Conservation (phyloP, 2,329 filamentous ascomycete genomes). For the Fusarium begoniae region DNA sequence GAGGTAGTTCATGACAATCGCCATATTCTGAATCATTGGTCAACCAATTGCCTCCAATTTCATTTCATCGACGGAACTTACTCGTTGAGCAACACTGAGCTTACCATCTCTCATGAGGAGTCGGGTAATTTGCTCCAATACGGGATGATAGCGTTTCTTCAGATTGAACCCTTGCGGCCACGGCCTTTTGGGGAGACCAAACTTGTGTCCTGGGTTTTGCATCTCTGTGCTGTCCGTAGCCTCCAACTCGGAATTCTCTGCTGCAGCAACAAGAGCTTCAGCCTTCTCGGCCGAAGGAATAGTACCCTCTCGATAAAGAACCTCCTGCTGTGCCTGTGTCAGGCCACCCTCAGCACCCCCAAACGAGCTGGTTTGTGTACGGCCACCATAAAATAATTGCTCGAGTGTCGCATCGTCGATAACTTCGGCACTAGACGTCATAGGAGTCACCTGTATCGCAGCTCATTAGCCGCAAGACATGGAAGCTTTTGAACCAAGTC, state of each 20-base stretch:
- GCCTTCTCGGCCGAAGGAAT: slow-evolving; percentile 50
- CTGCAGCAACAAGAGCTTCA: slow-evolving; percentile 43
- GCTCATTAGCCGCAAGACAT: slow-evolving; percentile 25
- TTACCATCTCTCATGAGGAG: slow-evolving; percentile 93
- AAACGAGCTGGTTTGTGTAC: slow-evolving; percentile 40
- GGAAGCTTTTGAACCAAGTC: slow-evolving; percentile 23
- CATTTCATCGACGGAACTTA: slow-evolving; percentile 54
- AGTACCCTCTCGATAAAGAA: slow-evolving; percentile 54
- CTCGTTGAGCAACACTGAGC: slow-evolving; percentile 87
- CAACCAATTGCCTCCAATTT: not conserved
- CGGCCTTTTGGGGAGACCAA: slow-evolving; percentile 74
- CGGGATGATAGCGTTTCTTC: slow-evolving; percentile 84
- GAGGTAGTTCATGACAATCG: slow-evolving; percentile 81
- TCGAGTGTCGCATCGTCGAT: slow-evolving; percentile 51
- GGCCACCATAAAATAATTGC: slow-evolving; percentile 50
- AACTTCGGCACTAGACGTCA: slow-evolving; percentile 21
- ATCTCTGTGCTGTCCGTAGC: slow-evolving; percentile 26
- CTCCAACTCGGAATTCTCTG: slow-evolving; percentile 31
- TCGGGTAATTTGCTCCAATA: slow-evolving; percentile 88
- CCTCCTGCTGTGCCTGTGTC: slow-evolving; percentile 55
- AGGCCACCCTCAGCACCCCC: slow-evolving; percentile 50
- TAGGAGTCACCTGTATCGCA: slow-evolving; percentile 24
- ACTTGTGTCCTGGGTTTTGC: slow-evolving; percentile 74
- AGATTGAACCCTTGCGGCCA: slow-evolving; percentile 71
- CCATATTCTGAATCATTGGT: slow-evolving; percentile 74